Evolutionary conservation across 177 flowering plant genomes (phyloP).

Genomic region (Tripterygium wilfordii): DNA sequence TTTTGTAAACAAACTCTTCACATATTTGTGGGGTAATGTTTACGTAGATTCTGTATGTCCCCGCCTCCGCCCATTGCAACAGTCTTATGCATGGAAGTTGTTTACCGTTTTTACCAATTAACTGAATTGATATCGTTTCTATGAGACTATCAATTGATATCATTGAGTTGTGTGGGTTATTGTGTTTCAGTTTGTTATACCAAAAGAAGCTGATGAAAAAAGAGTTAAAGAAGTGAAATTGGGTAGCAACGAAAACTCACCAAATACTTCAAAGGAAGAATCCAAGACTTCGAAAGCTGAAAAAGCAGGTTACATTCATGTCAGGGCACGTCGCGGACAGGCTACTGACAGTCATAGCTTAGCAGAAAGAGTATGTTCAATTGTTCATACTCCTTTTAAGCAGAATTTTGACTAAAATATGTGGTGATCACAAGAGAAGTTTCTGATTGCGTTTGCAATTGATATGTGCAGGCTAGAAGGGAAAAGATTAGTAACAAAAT

Average conservation of each 20-base stretch:
- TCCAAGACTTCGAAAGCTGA: conserved; percentile 8
- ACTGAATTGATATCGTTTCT: too few species aligned
- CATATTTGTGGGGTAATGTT: too few species aligned
- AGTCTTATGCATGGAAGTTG: too few species aligned
- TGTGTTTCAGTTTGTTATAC: conserved; percentile 6
- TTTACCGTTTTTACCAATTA: neutral
- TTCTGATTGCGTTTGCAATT: neutral
- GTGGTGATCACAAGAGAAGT: too few species aligned
- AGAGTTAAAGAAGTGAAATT: conserved; percentile 9
- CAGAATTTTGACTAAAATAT: too few species aligned
- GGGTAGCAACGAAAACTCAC: neutral
- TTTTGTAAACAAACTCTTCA: too few species aligned
- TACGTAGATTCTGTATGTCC: too few species aligned
- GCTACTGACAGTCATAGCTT: conserved; percentile 46
- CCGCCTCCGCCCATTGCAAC: too few species aligned
- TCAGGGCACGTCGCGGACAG: conserved; percentile 40
- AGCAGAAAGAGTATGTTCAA: conserved; percentile 40
- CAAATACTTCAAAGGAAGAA: conserved; percentile 19
- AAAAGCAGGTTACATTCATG: conserved; percentile 36
- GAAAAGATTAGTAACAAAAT: conserved; percentile 37
- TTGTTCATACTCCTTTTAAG: too few species aligned
- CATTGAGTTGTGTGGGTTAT: too few species aligned
- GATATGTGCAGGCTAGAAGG: conserved; percentile 27
- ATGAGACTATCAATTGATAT: too few species aligned
- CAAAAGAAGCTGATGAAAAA: conserved; percentile 6